phyloP scores from a whole-genome alignment of 2,329 filamentous ascomycete species.

The Shiraia sp. region DNA sequence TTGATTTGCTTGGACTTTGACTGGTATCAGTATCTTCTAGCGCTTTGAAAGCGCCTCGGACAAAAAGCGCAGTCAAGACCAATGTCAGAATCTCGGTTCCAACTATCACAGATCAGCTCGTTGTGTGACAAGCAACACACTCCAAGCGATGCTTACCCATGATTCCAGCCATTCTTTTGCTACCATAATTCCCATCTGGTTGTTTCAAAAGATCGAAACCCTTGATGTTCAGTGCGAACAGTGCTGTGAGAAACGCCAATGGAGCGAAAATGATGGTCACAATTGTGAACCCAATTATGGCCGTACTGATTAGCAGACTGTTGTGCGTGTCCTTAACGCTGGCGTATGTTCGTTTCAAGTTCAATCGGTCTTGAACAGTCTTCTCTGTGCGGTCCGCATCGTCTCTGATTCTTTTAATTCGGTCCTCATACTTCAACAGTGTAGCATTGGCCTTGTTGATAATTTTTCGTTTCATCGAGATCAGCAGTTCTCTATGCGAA shows the following conservation, averaged over 20 bases:
- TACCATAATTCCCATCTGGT: too few species aligned
- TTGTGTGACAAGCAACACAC: too few species aligned
- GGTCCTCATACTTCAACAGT: neutral
- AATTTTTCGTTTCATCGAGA: neutral
- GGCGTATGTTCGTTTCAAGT: constrained; percentile 14
- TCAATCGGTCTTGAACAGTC: constrained; percentile 6
- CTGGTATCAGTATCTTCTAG: too few species aligned
- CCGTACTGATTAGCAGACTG: constrained; percentile 7
- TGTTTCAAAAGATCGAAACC: too few species aligned
- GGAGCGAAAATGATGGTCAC: constrained; percentile 17
- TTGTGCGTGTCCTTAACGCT: constrained; percentile 12
- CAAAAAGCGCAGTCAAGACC: too few species aligned
- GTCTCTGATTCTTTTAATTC: constrained; percentile 6
- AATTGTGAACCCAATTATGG: constrained; percentile 14
- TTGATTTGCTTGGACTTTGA: too few species aligned
- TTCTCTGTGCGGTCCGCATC: constrained; percentile 11
- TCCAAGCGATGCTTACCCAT: too few species aligned
- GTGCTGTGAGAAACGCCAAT: constrained; percentile 9
- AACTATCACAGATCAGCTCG: too few species aligned
- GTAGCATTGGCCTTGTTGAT: neutral
- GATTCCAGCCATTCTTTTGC: too few species aligned
- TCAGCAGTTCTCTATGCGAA: neutral
- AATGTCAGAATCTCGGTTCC: too few species aligned
- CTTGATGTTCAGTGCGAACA: constrained; percentile 34
- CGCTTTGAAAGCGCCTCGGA: too few species aligned